These are phyloP conservation scores for Suillus fuscotomentosus DNA, from an alignment of 768 basidiomycete genomes.

Conservation along the genomic window DNA sequence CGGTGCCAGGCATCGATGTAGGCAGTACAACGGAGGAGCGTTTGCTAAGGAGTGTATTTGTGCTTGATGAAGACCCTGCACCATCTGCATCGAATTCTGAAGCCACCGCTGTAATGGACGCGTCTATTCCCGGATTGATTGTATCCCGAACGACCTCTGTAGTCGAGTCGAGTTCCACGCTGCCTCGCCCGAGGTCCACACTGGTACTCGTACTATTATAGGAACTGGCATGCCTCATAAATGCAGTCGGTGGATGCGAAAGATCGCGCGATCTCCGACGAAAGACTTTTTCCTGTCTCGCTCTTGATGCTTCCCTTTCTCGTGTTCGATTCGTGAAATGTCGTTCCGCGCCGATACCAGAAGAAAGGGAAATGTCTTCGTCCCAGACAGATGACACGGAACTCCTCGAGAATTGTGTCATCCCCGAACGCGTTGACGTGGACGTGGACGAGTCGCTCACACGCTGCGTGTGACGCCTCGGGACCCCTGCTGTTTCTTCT, in stretches of 20 bases:
- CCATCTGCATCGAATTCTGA: neutral
- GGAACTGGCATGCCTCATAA: neutral
- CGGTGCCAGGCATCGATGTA: constrained; percentile 40
- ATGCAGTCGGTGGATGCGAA: constrained; percentile 2
- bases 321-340: constrained; percentile 8
- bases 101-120: neutral
- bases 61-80: neutral
- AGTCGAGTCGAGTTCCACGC: neutral
- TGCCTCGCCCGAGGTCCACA: neutral
- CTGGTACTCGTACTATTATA: neutral
- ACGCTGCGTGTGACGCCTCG: constrained; percentile 4
- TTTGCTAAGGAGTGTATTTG: neutral
- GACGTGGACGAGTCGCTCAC: constrained; percentile 30
- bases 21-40: constrained; percentile 27
- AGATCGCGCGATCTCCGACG: constrained; percentile 29
- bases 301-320: constrained; percentile 24
- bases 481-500: constrained; percentile 23
- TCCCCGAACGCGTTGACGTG: constrained; percentile 22
- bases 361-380: constrained; percentile 20
- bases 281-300: constrained; percentile 14
- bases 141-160: neutral
- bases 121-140: neutral
- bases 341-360: constrained; percentile 5
- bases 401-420: constrained; percentile 42
- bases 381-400: constrained; percentile 46